A percentile compares a stretch with the other conserved stretches of the same genome.
Evolutionary conservation across 2,329 filamentous ascomycete species (phyloP).

Genomic region (Paracorniculantispora psalliotae): DNA sequence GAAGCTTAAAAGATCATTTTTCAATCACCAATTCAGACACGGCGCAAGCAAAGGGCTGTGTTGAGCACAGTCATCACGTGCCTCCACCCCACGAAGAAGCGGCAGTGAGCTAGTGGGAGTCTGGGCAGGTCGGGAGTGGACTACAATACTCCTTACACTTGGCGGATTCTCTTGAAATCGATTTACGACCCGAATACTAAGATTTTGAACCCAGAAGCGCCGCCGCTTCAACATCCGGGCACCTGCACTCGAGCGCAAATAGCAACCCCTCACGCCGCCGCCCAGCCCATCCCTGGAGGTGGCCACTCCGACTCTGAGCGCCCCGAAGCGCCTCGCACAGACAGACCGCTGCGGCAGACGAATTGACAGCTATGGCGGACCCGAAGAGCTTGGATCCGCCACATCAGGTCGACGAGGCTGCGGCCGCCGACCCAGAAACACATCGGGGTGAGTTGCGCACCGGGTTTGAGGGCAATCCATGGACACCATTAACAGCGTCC

Average conservation of each 20-base stretch:
- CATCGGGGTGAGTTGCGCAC: constrained; percentile 24
- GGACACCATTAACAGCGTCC: neutral
- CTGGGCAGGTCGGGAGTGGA: constrained; percentile 1
- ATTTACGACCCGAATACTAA: neutral
- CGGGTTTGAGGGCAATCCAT: neutral
- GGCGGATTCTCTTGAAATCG: neutral
- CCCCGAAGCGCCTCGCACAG: neutral
- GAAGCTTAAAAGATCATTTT: too few relatives aligned
- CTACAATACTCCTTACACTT: neutral
- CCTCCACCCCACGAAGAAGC: neutral
- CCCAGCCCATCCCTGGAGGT: neutral
- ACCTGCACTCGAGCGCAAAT: neutral
- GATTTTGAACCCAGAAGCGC: neutral
- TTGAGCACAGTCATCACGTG: neutral
- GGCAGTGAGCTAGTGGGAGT: neutral
- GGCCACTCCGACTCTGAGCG: neutral
- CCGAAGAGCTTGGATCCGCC: neutral
- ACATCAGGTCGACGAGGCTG: neutral
- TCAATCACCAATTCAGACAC: too few relatives aligned
- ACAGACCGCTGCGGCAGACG: neutral
- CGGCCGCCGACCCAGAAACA: neutral
- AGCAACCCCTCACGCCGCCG: neutral
- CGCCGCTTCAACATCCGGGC: neutral
- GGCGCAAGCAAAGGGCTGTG: too few relatives aligned
- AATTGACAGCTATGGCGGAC: neutral